phyloP scores from a whole-genome alignment of 2,329 filamentous ascomycete genomes.

The Onygena corvina region DNA sequence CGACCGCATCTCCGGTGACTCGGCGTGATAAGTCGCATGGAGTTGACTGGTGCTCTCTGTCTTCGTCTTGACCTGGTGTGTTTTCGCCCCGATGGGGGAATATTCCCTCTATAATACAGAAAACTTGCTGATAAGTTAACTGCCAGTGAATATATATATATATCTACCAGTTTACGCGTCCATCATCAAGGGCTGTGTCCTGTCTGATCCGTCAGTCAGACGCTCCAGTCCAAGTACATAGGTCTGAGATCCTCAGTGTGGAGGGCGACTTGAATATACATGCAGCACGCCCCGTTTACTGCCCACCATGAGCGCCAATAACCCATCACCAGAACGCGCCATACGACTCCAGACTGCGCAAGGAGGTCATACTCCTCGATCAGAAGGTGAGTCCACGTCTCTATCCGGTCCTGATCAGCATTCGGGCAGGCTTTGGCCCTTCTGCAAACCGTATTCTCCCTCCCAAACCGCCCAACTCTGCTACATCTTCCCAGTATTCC shows the following conservation, averaged over 20 bases:
- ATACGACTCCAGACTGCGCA: not conserved
- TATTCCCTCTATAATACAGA: not conserved
- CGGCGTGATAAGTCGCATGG: not conserved
- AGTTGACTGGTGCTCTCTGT: not conserved
- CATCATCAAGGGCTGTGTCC: not conserved
- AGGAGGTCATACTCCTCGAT: constrained; percentile 1
- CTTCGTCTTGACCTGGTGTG: not conserved
- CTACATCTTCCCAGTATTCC: not conserved
- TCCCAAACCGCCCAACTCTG: not conserved
- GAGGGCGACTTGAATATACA: constrained; percentile 2
- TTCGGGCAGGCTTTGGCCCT: not conserved
- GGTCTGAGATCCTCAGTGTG: not conserved
- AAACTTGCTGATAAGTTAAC: not conserved
- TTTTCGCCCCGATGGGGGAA: not conserved
- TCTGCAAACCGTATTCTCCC: constrained; percentile 4
- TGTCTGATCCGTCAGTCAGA: not conserved
- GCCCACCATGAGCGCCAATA: not conserved
- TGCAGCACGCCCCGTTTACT: not conserved
- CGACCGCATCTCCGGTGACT: not conserved
- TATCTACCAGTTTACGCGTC: not conserved
- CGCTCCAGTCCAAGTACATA: not conserved
- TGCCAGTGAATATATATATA: not conserved
- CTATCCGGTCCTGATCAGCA: constrained; percentile 1
- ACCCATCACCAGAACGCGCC: not conserved
- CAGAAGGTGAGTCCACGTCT: constrained; percentile 8